These are phyloP conservation scores for Agaricus subrufescens DNA, from an alignment of 768 basidiomycete genomes.

Conservation along the genomic window DNA sequence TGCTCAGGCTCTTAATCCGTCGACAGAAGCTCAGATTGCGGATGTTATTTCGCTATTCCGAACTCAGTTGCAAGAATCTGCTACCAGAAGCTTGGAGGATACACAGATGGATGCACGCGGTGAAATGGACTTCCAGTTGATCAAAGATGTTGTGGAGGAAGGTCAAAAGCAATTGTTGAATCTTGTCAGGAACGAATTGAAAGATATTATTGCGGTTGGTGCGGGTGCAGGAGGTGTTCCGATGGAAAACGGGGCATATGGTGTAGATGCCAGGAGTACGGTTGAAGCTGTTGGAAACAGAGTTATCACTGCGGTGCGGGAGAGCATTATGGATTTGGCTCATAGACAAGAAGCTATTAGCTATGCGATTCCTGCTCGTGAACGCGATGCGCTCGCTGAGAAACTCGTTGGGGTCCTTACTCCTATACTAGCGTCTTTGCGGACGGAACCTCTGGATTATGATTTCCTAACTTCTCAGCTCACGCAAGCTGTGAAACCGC, in stretches of 20 bases:
- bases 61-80: conserved; percentile 60
- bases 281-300: conserved; percentile 57
- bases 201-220: conserved; percentile 33
- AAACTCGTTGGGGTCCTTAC: conserved; percentile 53
- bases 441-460: conserved; percentile 70
- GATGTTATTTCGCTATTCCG: conserved; percentile 69
- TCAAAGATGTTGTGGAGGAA: conserved; percentile 66
- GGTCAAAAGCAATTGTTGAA: conserved; percentile 58
- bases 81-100: conserved; percentile 52
- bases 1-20: conserved; percentile 28
- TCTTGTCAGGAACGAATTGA: conserved; percentile 57
- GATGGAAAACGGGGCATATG: conserved; percentile 14
- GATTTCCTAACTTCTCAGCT: conserved; percentile 70
- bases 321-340: conserved; percentile 53
- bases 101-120: conserved; percentile 68
- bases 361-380: conserved; percentile 40
- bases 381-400: conserved; percentile 57
- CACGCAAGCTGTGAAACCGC: conserved; percentile 82
- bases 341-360: conserved; percentile 52
- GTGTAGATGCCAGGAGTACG: conserved; percentile 32
- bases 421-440: conserved; percentile 58
- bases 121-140: conserved; percentile 73
- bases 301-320: conserved; percentile 56
- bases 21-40: conserved; percentile 57
- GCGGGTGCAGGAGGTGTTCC: conserved; percentile 17